Percentiles rank a stretch among this genome's conserved stretches.
Evolutionary conservation across 2,329 filamentous ascomycete species (phyloP).

Genomic region (Talaromyces piceae): DNA sequence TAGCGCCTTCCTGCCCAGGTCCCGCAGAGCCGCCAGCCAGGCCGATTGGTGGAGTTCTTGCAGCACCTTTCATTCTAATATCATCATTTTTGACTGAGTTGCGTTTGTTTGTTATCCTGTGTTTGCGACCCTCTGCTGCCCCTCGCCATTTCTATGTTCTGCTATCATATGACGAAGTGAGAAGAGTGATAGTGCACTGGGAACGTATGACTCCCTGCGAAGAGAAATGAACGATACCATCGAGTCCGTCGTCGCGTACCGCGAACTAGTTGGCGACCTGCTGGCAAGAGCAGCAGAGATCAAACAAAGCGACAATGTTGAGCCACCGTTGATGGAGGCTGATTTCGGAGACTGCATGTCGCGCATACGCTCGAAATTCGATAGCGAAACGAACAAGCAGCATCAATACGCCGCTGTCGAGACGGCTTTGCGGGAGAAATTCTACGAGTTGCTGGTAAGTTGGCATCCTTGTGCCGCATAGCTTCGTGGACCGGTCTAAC

Average conservation of each 20-base stretch:
- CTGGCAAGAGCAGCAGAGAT: constrained; percentile 51
- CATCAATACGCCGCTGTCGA: constrained; percentile 63
- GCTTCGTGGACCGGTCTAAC: constrained; percentile 16
- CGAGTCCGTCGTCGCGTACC: constrained; percentile 39
- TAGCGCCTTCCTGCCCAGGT: constrained; percentile 15
- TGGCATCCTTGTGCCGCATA: constrained; percentile 4
- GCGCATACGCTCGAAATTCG: constrained; percentile 31
- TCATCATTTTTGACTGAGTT: background rate
- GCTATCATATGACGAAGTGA: background rate
- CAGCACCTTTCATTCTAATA: constrained; percentile 8
- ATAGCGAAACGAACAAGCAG: constrained; percentile 39
- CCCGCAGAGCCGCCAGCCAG: constrained; percentile 25
- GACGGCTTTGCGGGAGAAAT: constrained; percentile 71
- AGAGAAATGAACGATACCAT: constrained; percentile 23
- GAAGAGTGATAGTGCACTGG: background rate
- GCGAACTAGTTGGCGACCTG: constrained; percentile 48
- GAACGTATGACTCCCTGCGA: background rate
- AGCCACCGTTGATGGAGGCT: constrained; percentile 66
- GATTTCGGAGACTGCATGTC: constrained; percentile 42
- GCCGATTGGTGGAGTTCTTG: constrained; percentile 12
- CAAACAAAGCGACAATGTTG: constrained; percentile 57
- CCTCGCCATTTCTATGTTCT: background rate
- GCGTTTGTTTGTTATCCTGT: background rate
- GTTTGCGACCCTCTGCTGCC: background rate
- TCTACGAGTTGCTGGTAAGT: constrained; percentile 70